These are phyloP conservation scores for Aspergillus taichungensis DNA, from an alignment of 495 filamentous ascomycete genomes.

Conservation along the genomic window DNA sequence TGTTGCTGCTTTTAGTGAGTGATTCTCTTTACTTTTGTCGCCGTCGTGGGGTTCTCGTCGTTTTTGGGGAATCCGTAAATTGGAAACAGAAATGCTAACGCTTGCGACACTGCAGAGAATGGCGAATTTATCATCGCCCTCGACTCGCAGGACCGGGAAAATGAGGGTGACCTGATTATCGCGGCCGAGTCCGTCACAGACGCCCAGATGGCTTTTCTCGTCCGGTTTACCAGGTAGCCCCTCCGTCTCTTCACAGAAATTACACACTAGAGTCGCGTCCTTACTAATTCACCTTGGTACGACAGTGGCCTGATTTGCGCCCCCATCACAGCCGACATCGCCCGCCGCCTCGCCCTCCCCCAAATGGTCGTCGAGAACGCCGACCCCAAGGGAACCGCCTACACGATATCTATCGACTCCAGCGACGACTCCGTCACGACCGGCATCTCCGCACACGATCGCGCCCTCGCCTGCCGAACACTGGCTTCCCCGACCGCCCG, in stretches of 20 bases:
- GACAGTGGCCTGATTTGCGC: conserved; percentile 84
- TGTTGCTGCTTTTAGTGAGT: conserved; percentile 74
- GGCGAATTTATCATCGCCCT: conserved; percentile 95
- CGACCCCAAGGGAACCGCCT: conserved; percentile 85
- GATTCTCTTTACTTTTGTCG: conserved; percentile 1
- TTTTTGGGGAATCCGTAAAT: no score
- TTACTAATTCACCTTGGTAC: neutral
- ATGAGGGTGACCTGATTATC: conserved; percentile 97
- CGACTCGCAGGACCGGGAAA: conserved; percentile 83
- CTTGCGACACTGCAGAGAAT: conserved; percentile 44
- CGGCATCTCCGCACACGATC: conserved; percentile 83
- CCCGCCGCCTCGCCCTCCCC: conserved; percentile 61
- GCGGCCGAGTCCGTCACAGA: conserved; percentile 79
- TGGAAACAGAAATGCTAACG: conserved; percentile 3
- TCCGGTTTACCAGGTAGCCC: conserved; percentile 62
- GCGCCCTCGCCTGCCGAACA: conserved; percentile 70
- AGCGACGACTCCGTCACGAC: conserved; percentile 65
- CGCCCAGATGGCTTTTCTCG: conserved; percentile 89
- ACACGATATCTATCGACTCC: conserved; percentile 80
- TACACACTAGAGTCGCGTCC: neutral
- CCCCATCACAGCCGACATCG: conserved; percentile 60
- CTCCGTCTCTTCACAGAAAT: neutral
- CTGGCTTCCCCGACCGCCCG: conserved; percentile 59
- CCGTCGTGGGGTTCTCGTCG: neutral
- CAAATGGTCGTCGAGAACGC: conserved; percentile 81